phyloP scores from a whole-genome alignment of 2,329 filamentous ascomycete genomes.

The Fusarium liriodendri region DNA sequence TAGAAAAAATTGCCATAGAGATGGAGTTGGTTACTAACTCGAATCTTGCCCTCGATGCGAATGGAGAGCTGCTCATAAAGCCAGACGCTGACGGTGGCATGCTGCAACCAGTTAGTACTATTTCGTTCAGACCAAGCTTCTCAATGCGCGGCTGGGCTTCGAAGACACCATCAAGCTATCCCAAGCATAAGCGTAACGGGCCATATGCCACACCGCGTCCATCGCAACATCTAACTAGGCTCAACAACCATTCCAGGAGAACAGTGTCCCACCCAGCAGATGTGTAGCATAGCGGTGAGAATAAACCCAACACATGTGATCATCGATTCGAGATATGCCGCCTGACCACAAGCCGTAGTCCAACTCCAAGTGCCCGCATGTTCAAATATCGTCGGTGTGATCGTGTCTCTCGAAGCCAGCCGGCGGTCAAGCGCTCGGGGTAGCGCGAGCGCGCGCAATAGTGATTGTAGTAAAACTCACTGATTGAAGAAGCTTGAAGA shows the following conservation, averaged over 20 bases:
- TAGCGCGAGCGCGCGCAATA: neutral
- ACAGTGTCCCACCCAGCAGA: neutral
- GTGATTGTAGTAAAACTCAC: conserved; percentile 45
- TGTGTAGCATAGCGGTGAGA: neutral
- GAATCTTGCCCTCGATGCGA: conserved; percentile 95
- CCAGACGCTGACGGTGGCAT: conserved; percentile 92
- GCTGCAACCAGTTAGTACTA: conserved; percentile 56
- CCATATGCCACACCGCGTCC: neutral
- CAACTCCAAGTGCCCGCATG: neutral
- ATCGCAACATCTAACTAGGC: neutral
- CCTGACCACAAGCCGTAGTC: neutral
- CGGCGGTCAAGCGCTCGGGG: conserved; percentile 20
- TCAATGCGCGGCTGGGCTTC: neutral
- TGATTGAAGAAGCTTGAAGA: conserved; percentile 81
- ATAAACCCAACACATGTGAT: neutral
- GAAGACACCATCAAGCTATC: neutral
- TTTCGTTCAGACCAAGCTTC: neutral
- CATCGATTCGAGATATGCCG: neutral
- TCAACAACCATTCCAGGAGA: neutral
- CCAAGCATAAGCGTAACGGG: neutral
- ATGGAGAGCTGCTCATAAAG: conserved; percentile 95
- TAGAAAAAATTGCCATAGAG: neutral
- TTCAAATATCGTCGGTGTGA: neutral
- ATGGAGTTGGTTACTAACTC: conserved; percentile 67
- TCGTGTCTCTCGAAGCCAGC: conserved; percentile 29